phyloP scores from a whole-genome alignment of 2,329 filamentous ascomycete genomes.

The Nothomitra cinnamomea region DNA sequence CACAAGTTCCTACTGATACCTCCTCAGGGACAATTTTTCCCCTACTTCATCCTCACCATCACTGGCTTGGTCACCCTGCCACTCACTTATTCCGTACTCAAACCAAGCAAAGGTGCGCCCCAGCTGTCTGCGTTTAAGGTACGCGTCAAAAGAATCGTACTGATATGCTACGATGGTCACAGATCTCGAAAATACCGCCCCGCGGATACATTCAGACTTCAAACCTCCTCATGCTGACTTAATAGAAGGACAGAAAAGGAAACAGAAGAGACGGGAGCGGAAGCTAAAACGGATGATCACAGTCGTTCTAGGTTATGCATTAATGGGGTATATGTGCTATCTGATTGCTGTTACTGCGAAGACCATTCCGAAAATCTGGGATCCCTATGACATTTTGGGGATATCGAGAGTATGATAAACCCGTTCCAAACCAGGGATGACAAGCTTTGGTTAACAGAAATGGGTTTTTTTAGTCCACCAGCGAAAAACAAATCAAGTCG shows the following conservation, averaged over 20 bases:
- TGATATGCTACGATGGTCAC: slow-evolving; percentile 13
- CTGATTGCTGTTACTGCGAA: slow-evolving; percentile 66
- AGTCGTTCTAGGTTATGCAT: slow-evolving; percentile 58
- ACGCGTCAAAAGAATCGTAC: not conserved
- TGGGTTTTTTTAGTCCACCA: slow-evolving; percentile 40
- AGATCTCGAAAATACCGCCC: slow-evolving; percentile 63
- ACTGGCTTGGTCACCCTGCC: slow-evolving; percentile 75
- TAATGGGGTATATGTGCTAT: slow-evolving; percentile 85
- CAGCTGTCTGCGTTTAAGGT: not conserved
- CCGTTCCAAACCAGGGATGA: slow-evolving; percentile 3
- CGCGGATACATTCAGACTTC: slow-evolving; percentile 67
- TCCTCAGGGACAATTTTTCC: slow-evolving; percentile 80
- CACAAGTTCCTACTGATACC: slow-evolving; percentile 1
- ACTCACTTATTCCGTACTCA: slow-evolving; percentile 74
- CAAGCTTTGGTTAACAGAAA: slow-evolving; percentile 12
- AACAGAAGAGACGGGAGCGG: slow-evolving; percentile 79
- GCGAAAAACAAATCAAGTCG: slow-evolving; percentile 81
- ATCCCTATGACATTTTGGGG: slow-evolving; percentile 88
- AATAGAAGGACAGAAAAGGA: slow-evolving; percentile 64
- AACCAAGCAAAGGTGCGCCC: slow-evolving; percentile 47
- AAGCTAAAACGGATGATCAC: slow-evolving; percentile 70
- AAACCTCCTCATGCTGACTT: slow-evolving; percentile 68
- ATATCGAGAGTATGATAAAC: slow-evolving; percentile 50
- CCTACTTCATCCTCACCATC: slow-evolving; percentile 92
- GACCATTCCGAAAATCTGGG: slow-evolving; percentile 66